Evolutionary conservation across 1,139 yeast genomes (phyloP), one percentile per base, ranked within the genome.

Genomic region (Hansenula lynferdii): DNA sequence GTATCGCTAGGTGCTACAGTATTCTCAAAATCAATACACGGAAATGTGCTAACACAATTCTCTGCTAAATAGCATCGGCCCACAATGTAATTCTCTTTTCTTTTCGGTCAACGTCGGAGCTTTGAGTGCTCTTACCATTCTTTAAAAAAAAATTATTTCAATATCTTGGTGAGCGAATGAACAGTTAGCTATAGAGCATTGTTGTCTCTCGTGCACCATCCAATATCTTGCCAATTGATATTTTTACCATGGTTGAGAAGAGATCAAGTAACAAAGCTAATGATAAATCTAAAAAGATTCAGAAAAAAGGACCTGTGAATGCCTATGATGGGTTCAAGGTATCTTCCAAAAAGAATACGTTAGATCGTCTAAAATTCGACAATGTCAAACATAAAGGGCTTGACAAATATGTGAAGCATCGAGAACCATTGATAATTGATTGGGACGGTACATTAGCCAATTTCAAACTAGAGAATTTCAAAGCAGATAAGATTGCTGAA

Each of bases 401-500:
- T 5, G 4, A 9, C 2, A 12, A 22, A 8, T 23, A 22, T 15
- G 17, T 31, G 8, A 18, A 31, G 8, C 5, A 16, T 5, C 37
- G 59, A 32, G 56, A 38, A n/a, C 62, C 62, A 4, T 56, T 47
- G 6, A 35, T 56, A 8, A 53, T 58, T 5, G 42, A 31, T 3
- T 28, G 20, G 20, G 31, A 52, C 11, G 61, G 60, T 1, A 36
- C 41, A 5, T 26, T 53, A 7, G 42, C 48, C 1, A 52, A 37
- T 0, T 29, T 56, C 18, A 42, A 50, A 11, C 23, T 43, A 2
- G 23, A 24, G 4, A 17, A 38, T 1, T 43, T 52, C 28, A 39
- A 53, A 11, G 55, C 70, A 4, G 62, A 60, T 1, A 43, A 47
- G 0, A 54, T 71, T 18, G 47, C 42, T 5, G 45, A 57, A 1